A percentile compares a stretch with the other conserved stretches of the same genome.
Conservation (phyloP, 2,329 filamentous ascomycete species). For the Fusarium devonianum region DNA sequence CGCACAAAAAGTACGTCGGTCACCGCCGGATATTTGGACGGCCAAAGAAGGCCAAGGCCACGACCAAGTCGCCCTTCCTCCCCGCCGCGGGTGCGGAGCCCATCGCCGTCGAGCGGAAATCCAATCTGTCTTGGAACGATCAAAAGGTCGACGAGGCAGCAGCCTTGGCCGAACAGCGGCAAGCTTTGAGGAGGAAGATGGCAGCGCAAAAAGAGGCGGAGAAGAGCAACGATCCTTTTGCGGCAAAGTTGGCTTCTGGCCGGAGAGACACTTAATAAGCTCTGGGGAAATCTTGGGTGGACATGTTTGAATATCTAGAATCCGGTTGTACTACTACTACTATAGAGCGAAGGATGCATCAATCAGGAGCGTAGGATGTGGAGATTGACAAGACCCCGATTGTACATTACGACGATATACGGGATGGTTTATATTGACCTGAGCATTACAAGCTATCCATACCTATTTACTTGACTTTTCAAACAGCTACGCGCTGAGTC, state of each 20-base stretch:
- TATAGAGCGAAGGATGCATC: conserved; percentile 28
- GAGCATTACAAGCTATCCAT: not conserved
- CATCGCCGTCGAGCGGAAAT: conserved; percentile 1
- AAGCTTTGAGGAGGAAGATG: conserved; percentile 9
- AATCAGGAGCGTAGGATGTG: conserved; percentile 1
- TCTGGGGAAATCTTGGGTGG: not conserved
- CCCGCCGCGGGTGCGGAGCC: not conserved
- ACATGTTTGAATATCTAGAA: conserved; percentile 22
- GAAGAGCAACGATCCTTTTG: conserved; percentile 21
- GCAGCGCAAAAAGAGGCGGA: conserved; percentile 5
- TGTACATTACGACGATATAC: conserved; percentile 28
- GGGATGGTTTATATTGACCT: conserved; percentile 8
- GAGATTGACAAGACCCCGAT: conserved; percentile 12
- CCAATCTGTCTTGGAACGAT: conserved; percentile 6
- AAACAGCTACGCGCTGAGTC: no score
- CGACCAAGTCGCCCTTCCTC: conserved; percentile 30
- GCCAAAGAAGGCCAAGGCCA: conserved; percentile 27
- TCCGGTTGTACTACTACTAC: conserved; percentile 32
- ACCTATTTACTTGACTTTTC: not conserved
- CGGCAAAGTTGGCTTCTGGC: conserved; percentile 11
- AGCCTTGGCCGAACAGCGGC: conserved; percentile 16
- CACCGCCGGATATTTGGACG: conserved; percentile 42
- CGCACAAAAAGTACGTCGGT: conserved; percentile 42
- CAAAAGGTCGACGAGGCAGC: conserved; percentile 16
- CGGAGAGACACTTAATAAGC: conserved; percentile 19